Conservation (phyloP, 352 stramenopile species). For the Pythium monospermum region DNA sequence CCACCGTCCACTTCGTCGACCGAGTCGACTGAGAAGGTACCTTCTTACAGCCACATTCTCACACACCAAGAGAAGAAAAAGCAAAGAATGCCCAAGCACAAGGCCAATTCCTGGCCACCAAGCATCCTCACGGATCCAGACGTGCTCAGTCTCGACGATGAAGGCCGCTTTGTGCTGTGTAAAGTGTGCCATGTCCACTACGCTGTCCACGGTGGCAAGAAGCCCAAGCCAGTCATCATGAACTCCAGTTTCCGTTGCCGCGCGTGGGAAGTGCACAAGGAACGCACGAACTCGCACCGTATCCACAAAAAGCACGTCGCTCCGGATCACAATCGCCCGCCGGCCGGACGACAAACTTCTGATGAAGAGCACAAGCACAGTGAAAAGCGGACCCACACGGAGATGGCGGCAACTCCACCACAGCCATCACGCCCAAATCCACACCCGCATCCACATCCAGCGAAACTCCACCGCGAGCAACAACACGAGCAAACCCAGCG, state of each 20-base stretch:
- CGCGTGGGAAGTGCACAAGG: slow-evolving; percentile 79
- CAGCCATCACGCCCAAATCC: too few relatives aligned
- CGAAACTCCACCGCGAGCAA: neutral
- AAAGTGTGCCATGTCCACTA: slow-evolving; percentile 83
- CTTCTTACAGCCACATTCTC: slow-evolving; percentile 23
- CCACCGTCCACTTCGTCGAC: slow-evolving; percentile 11
- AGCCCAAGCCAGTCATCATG: slow-evolving; percentile 77
- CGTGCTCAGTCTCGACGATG: slow-evolving; percentile 74
- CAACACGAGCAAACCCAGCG: neutral
- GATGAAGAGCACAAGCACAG: slow-evolving; percentile 22
- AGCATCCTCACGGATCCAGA: slow-evolving; percentile 65
- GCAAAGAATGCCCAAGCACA: slow-evolving; percentile 62
- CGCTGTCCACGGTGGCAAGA: slow-evolving; percentile 74
- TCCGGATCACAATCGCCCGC: neutral
- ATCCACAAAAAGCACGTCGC: slow-evolving; percentile 55
- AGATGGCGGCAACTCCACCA: too few relatives aligned
- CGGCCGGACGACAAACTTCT: neutral
- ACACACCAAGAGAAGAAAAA: slow-evolving; percentile 40
- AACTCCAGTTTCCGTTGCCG: slow-evolving; percentile 77
- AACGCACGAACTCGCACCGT: slow-evolving; percentile 73
- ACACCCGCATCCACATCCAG: neutral
- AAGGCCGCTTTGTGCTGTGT: slow-evolving; percentile 72
- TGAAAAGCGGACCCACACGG: slow-evolving; percentile 1
- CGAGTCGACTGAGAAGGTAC: slow-evolving; percentile 5
- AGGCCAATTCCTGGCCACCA: slow-evolving; percentile 67